A percentile compares a stretch with the other conserved stretches of the same genome.
Conservation (phyloP, 106 monocot species). For the Narthecium ossifragum region DNA sequence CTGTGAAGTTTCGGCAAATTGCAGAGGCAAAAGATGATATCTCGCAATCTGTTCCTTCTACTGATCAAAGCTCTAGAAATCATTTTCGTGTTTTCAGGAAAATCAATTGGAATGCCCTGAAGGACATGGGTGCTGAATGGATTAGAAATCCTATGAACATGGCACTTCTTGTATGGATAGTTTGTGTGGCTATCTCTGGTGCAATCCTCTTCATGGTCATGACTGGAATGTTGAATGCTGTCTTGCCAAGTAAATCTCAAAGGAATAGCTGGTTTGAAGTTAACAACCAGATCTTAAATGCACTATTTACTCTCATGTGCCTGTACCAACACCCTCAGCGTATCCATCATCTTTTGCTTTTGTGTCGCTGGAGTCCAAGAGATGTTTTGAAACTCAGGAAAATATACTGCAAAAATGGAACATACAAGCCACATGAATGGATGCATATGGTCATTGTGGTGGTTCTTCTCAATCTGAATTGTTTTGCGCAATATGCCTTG, state of each 20-base stretch:
- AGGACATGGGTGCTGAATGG: slow-evolving; percentile 48
- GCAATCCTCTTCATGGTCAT: slow-evolving; percentile 83
- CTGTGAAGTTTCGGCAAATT: slow-evolving; percentile 50
- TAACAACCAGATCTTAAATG: slow-evolving; percentile 84
- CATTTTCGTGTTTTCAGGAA: slow-evolving; percentile 26
- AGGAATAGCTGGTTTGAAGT: slow-evolving; percentile 80
- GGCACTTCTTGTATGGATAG: slow-evolving; percentile 73
- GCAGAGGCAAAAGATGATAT: slow-evolving; percentile 54
- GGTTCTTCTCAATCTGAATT: slow-evolving; percentile 63
- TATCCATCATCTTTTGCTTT: slow-evolving; percentile 57
- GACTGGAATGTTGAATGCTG: slow-evolving; percentile 71
- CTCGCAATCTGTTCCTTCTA: slow-evolving; percentile 55
- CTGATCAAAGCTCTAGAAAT: slow-evolving; percentile 10
- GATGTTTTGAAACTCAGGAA: slow-evolving; percentile 61
- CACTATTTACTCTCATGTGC: slow-evolving; percentile 86
- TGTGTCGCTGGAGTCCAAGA: slow-evolving; percentile 45
- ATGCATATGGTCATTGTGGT: slow-evolving; percentile 81
- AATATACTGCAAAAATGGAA: slow-evolving; percentile 71
- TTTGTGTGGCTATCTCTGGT: slow-evolving; percentile 63
- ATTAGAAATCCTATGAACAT: slow-evolving; percentile 82
- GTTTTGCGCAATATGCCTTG: slow-evolving; percentile 76
- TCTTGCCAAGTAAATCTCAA: slow-evolving; percentile 58
- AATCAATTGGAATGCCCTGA: slow-evolving; percentile 53
- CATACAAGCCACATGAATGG: slow-evolving; percentile 80
- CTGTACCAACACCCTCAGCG: slow-evolving; percentile 73